Base-by-base conservation (phyloP, 768 basidiomycete species). In the Lactarius hatsudake region DNA sequence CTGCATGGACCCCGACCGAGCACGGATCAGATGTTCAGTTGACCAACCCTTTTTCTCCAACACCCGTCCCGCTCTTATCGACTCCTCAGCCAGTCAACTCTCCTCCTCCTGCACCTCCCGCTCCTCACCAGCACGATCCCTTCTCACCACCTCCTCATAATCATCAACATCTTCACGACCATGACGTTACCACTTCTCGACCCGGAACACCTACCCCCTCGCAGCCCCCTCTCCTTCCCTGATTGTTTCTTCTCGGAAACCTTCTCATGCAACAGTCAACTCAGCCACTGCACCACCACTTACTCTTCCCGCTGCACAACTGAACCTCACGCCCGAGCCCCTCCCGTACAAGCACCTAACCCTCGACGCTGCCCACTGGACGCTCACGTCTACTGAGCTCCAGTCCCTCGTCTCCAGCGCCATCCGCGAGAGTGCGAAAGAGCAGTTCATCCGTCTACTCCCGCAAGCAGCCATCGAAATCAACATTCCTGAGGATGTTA, bases 351-450 rank as follows among this genome's bases (percentile, higher is more conserved):
- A 64, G 8, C 48, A 67, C 20, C 65, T 71, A 10, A 67, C 65
- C 20, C 71, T 71, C 58, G 71, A 71, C 7, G 62, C 71, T 15
- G 71, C 71, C 18, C 71, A 71, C n/a, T 71, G 71, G 71, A 67
- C 71, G 7, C 65, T 71, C 18, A 67, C 65, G 12, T 70, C 71
- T 12, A 36, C 68, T 28, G 71, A 71, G 58, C 71, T 71, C 48
- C 71, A 71, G 36, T 36, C 60, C 18, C 65, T 71, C 30, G 71
- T 71, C 36, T 71, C 71, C 8, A 54, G 59, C 43, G 71, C 71
- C 59, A 71, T 71, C 58, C 71, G 71, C 42, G 63, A 71, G 32
- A 71, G 71, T 40, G 71, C 71, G 20, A 66, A 62, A 54, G 71
- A 71, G 38, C 64, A 60, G 13, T 69, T 71, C 69, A 70, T 71